Evolutionary conservation across 306 rosid genomes (phyloP).

Genomic region (Quillaja saponaria): DNA sequence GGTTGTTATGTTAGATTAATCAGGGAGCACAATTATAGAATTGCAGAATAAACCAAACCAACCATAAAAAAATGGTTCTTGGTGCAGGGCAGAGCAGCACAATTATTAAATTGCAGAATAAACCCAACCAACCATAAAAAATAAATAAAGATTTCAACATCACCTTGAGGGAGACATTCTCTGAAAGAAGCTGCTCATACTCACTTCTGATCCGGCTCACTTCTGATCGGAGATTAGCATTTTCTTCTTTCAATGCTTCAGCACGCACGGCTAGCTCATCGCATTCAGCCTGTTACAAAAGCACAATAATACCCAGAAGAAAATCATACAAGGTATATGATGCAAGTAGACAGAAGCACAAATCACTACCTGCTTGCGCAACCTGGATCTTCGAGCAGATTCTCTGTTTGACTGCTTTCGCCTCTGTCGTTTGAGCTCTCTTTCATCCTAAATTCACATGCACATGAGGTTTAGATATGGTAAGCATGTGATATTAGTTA

Average conservation of each 20-base stretch:
- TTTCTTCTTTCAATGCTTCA: slow-evolving; percentile 82
- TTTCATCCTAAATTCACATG: slow-evolving; percentile 77
- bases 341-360: slow-evolving; percentile 23
- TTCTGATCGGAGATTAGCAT: slow-evolving; percentile 76
- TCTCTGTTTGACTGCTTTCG: slow-evolving; percentile 97
- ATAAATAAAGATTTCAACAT: slow-evolving; percentile 31
- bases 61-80: not conserved
- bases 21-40: too few relatives aligned
- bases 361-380: slow-evolving; percentile 87
- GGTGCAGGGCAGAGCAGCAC: not conserved
- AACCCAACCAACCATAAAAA: slow-evolving; percentile 1
- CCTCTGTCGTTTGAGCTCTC: slow-evolving; percentile 90
- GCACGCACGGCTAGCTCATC: slow-evolving; percentile 95
- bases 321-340: slow-evolving; percentile 19
- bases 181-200: slow-evolving; percentile 82
- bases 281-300: slow-evolving; percentile 78
- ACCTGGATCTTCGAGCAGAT: slow-evolving; percentile 95
- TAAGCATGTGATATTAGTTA: not conserved
- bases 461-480: not conserved
- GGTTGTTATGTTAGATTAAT: not conserved
- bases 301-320: slow-evolving; percentile 10
- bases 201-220: slow-evolving; percentile 78
- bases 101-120: slow-evolving; percentile 16
- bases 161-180: slow-evolving; percentile 90
- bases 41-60: too few relatives aligned